phyloP scores from a whole-genome alignment of 2,329 filamentous ascomycete species.

The Cladosporium oxysporum region DNA sequence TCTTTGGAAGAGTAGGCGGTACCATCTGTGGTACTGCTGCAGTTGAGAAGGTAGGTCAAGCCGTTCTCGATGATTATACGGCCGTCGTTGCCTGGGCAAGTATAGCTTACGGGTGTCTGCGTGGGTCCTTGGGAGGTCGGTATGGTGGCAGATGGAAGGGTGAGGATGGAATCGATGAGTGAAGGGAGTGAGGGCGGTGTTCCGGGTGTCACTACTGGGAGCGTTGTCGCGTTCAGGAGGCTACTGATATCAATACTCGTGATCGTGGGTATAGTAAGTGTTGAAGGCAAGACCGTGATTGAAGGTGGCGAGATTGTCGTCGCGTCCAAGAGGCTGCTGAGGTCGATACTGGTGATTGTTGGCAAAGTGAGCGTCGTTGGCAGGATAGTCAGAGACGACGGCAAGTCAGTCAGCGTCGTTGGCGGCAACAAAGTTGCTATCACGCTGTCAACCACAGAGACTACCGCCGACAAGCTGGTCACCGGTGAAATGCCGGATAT shows the following conservation, averaged over 20 bases:
- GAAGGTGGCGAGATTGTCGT: background rate
- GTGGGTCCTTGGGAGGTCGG: constrained; percentile 25
- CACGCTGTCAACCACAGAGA: background rate
- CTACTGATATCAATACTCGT: background rate
- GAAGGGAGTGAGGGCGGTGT: background rate
- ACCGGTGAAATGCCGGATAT: background rate
- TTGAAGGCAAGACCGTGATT: background rate
- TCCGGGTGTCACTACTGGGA: background rate
- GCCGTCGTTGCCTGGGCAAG: constrained; percentile 26
- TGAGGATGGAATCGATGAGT: background rate
- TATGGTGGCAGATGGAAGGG: constrained; percentile 20
- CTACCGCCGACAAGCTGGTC: background rate
- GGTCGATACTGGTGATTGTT: background rate
- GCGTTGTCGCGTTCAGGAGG: background rate
- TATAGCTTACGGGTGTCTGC: constrained; percentile 24
- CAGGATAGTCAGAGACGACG: background rate
- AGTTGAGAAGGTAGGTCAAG: constrained; percentile 27
- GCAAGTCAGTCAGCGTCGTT: background rate
- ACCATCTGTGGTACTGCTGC: constrained; percentile 24
- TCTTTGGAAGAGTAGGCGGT: constrained; percentile 20
- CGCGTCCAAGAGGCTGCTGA: background rate
- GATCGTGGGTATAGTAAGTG: background rate
- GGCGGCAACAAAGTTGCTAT: background rate
- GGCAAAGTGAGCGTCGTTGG: background rate
- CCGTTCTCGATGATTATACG: constrained; percentile 27